A percentile compares a stretch with the other conserved stretches of the same genome.
Evolutionary conservation across 805 yeast genomes (phyloP).

Genomic region (Saccharomycopsis oosterbeekiorum): DNA sequence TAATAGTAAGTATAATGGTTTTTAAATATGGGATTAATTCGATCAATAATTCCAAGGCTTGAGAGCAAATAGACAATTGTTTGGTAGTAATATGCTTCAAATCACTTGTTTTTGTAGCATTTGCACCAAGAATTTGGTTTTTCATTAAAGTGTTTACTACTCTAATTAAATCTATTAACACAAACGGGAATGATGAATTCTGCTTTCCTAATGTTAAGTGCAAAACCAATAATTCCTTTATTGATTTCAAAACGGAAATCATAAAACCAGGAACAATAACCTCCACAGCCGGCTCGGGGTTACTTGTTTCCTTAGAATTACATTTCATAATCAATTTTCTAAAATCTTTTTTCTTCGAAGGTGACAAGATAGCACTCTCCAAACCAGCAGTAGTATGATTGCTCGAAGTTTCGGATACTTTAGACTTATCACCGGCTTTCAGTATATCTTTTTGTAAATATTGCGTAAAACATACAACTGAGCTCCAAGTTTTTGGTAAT

Average conservation of each 20-base stretch:
- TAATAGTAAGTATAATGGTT: conserved; percentile 25
- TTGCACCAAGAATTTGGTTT: conserved; percentile 60
- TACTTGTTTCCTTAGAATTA: background rate
- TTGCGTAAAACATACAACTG: conserved; percentile 5
- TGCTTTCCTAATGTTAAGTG: conserved; percentile 15
- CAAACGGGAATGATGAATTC: conserved; percentile 15
- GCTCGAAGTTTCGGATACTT: background rate
- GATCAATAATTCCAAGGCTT: conserved; percentile 45
- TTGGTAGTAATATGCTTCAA: conserved; percentile 64
- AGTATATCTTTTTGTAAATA: conserved; percentile 4
- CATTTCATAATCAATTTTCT: conserved; percentile 4
- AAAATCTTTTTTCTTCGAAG: background rate
- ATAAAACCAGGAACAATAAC: conserved; percentile 10
- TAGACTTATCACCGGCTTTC: background rate
- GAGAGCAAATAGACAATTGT: conserved; percentile 59
- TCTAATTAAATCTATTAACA: conserved; percentile 36
- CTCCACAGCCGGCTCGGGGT: background rate
- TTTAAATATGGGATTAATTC: conserved; percentile 29
- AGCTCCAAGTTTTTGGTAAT: conserved; percentile 13
- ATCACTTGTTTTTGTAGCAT: conserved; percentile 67
- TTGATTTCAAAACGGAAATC: conserved; percentile 6
- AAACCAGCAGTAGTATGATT: background rate
- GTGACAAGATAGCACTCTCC: background rate
- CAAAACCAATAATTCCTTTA: conserved; percentile 11
- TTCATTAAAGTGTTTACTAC: conserved; percentile 44